Percentiles rank a stretch among this genome's conserved stretches.
Evolutionary conservation across 148 eudicot genomes (phyloP).

Genomic region (Pharnaceum exiguum): DNA sequence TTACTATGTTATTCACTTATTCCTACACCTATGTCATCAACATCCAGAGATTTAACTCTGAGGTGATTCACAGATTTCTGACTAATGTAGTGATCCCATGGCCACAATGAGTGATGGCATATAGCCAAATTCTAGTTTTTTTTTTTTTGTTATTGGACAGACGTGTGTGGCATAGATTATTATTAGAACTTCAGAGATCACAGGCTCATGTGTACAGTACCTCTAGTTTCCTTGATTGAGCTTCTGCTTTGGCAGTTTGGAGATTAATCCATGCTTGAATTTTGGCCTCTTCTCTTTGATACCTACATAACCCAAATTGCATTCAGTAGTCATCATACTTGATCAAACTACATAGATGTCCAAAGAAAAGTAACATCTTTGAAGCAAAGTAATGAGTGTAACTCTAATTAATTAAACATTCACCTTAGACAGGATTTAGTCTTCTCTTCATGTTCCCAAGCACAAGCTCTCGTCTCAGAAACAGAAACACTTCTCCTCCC

Average conservation of each 20-base stretch:
- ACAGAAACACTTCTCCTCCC: constrained; percentile 57
- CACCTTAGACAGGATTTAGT: constrained; percentile 69
- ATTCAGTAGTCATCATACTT: background rate
- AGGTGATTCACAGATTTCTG: background rate
- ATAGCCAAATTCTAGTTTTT: constrained; percentile 1
- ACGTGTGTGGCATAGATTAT: background rate
- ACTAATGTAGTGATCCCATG: constrained; percentile 13
- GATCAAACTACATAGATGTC: background rate
- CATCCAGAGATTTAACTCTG: background rate
- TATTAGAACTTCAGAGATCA: background rate
- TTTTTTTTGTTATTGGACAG: too few species aligned
- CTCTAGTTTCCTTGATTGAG: constrained; percentile 91
- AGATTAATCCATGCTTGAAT: constrained; percentile 95
- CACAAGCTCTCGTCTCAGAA: constrained; percentile 48
- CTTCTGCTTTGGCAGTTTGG: constrained; percentile 94
- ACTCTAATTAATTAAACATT: background rate
- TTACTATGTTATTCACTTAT: background rate
- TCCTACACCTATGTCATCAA: background rate
- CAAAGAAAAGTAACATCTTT: background rate
- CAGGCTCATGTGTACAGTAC: constrained; percentile 22
- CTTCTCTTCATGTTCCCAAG: constrained; percentile 83
- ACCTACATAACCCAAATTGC: constrained; percentile 34
- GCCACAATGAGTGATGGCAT: background rate
- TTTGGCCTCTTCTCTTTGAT: constrained; percentile 86
- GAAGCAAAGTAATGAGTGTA: too few species aligned